Percentiles rank a stretch among this genome's conserved stretches.
Conservation (phyloP, 768 basidiomycete genomes). For the Suillus tomentosus region DNA sequence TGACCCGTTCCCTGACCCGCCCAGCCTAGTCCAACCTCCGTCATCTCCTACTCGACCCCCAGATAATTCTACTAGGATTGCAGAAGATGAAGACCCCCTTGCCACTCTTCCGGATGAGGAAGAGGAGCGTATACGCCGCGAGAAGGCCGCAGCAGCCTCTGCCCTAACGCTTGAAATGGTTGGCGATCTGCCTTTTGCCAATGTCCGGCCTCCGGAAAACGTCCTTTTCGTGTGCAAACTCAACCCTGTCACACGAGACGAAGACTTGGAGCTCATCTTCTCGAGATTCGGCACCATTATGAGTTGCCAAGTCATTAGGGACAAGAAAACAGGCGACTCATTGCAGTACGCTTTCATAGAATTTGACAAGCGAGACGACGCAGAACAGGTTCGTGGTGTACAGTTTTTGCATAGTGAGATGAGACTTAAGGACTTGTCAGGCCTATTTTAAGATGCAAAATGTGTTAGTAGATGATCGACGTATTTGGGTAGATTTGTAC, state of each 20-base stretch:
- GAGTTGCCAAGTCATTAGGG: conserved; percentile 96
- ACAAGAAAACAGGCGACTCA: conserved; percentile 94
- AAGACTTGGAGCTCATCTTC: conserved; percentile 97
- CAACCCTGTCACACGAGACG: conserved; percentile 92
- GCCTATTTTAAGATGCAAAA: conserved; percentile 99
- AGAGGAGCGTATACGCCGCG: conserved; percentile 76
- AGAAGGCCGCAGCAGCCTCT: conserved; percentile 87
- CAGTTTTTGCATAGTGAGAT: neutral
- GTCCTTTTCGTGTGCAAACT: conserved; percentile 99
- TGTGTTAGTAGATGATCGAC: conserved; percentile 93
- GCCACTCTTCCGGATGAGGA: conserved; percentile 84
- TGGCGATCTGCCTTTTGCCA: conserved; percentile 96
- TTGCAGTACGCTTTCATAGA: conserved; percentile 99
- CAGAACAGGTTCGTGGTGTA: conserved; percentile 73
- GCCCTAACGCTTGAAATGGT: conserved; percentile 99
- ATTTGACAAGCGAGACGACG: conserved; percentile 91
- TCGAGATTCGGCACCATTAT: conserved; percentile 93
- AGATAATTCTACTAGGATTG: conserved; percentile 86
- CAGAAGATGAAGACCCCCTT: conserved; percentile 91
- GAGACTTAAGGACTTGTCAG: conserved; percentile 38
- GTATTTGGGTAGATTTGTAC: conserved; percentile 99
- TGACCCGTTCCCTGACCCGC: conserved; percentile 93
- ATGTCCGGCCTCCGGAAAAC: conserved; percentile 97
- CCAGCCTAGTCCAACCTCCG: conserved; percentile 69
- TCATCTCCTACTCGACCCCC: conserved; percentile 79